Evolutionary conservation across 495 filamentous ascomycete genomes (phyloP), one percentile per base, ranked within the genome.

Genomic region (Aspergillus haitiensis): DNA sequence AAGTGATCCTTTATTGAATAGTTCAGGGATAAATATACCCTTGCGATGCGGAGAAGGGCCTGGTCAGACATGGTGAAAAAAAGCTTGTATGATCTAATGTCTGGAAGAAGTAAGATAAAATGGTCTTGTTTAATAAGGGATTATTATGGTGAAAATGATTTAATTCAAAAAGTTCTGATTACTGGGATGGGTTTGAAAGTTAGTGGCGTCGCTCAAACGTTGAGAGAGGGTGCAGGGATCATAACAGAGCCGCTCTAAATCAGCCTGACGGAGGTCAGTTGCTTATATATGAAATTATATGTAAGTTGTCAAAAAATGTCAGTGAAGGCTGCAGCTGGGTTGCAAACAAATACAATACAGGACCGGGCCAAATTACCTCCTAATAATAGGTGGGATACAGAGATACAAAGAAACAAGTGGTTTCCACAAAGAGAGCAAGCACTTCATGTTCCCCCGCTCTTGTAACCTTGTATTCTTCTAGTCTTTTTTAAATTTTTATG

Each of bases 31-130:
- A 58, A 47, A 55, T 32, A 60, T 77, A 92, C 90, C 77, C 88
- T 87, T 51, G 89, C 90, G 73, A 93, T 90, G 56, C 91, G 89
- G 50, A 95, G 86, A 66, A 93, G 88, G 35, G 86, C 88, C 70
- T 95, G 91, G 71, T 93, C 88, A 60, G 89, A 84, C 89, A 92
- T 93, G 21, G 36, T 27, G 37, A 36, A 10, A 39, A 27, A 32
- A 8, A 7, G 47, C 13, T 39, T 13, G 31, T 37, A 39, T 15
- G 34, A 32, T 12, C 47, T 32, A 27, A 32, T 37, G 47, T 33
- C 18, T n/a, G 39, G 58, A 39, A n/a, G 12, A 49, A 50, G 47
- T 32, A 31, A 11, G 12, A 15, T 27, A 27, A 27, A 13, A 13
- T 40, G 42, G 2, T 21, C 16, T 15, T 21, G 9, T 10, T 2